Conservation (phyloP, 2,329 filamentous ascomycete species). For the Colletotrichum coccodes region DNA sequence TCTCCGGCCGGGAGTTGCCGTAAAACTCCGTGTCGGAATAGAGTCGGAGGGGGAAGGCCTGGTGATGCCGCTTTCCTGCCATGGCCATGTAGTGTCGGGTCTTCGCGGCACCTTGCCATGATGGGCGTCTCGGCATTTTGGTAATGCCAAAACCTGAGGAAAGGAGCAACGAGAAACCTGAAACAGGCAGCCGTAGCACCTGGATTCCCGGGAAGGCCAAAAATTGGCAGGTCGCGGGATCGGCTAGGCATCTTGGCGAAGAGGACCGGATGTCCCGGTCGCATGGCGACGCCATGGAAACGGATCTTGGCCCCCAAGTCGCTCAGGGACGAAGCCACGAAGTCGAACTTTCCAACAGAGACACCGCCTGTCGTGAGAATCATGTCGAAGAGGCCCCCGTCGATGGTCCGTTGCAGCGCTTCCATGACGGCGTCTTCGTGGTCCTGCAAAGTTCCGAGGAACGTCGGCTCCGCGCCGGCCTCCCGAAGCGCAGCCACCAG, state of each 20-base stretch:
- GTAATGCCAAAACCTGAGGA: background rate
- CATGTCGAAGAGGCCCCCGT: background rate
- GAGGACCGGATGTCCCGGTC: background rate
- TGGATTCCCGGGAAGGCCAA: background rate
- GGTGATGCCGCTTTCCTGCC: background rate
- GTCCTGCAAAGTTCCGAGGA: background rate
- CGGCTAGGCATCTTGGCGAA: background rate
- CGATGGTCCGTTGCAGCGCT: background rate
- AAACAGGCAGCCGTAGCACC: background rate
- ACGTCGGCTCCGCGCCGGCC: slow-evolving; percentile 3
- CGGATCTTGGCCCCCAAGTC: background rate
- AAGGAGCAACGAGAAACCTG: background rate
- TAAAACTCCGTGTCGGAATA: background rate
- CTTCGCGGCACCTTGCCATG: background rate
- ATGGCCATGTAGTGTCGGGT: background rate
- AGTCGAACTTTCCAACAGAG: background rate
- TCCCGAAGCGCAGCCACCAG: slow-evolving; percentile 1
- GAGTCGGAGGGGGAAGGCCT: background rate
- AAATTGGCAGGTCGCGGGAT: background rate
- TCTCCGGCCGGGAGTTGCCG: background rate
- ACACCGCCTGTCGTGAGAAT: slow-evolving; percentile 4
- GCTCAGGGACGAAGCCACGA: background rate
- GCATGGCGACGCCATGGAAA: background rate
- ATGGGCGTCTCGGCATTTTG: background rate
- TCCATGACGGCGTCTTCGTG: background rate